phyloP scores from a whole-genome alignment of 2,329 filamentous ascomycete species.

The Penicillium hordei region DNA sequence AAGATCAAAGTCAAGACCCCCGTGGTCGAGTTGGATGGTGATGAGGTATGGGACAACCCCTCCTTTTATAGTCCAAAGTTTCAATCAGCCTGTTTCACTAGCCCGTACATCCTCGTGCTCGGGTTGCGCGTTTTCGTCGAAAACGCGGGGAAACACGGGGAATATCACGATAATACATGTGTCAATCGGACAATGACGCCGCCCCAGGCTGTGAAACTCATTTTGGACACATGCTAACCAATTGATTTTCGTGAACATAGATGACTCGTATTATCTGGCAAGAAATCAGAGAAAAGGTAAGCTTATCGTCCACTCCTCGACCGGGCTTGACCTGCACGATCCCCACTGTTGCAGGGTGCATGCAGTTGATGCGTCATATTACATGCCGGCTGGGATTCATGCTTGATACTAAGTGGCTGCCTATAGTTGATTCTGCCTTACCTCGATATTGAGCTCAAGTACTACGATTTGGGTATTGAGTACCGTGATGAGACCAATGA shows the following conservation, averaged over 20 bases:
- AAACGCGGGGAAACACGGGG: conserved; percentile 38
- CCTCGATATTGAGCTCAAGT: conserved; percentile 96
- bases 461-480: conserved; percentile 90
- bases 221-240: conserved; percentile 23
- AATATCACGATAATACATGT: conserved; percentile 17
- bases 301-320: conserved; percentile 19
- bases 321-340: conserved; percentile 20
- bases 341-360: conserved; percentile 14
- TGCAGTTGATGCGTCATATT: conserved; percentile 15
- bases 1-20: conserved; percentile 99
- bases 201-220: neutral
- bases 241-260: conserved; percentile 43
- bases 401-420: conserved; percentile 17
- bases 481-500: conserved; percentile 97
- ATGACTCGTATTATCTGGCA: conserved; percentile 99
- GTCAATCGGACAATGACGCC: conserved; percentile 17
- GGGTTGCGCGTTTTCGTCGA: conserved; percentile 27
- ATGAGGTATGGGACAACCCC: conserved; percentile 50
- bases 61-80: conserved; percentile 16
- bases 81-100: conserved; percentile 22
- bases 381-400: neutral
- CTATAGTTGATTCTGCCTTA: conserved; percentile 83
- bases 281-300: conserved; percentile 91
- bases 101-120: conserved; percentile 17
- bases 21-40: conserved; percentile 93